Conservation (phyloP, 352 stramenopile species). For the Lagenidium sp. region DNA sequence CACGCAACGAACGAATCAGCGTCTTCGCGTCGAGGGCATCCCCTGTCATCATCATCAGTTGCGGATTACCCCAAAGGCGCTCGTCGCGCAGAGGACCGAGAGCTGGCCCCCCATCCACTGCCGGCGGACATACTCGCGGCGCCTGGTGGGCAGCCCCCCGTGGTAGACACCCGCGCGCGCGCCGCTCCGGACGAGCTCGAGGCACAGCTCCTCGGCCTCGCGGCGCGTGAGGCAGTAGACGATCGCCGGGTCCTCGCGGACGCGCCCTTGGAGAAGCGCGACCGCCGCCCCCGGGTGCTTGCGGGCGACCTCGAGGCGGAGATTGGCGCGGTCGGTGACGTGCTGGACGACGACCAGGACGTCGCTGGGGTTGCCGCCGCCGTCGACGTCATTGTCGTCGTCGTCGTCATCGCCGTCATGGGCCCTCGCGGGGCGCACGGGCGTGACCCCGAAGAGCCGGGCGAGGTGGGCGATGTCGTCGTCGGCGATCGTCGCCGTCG, state of each 20-base stretch:
- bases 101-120: slow-evolving; percentile 73
- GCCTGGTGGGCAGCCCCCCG: slow-evolving; percentile 37
- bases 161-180: slow-evolving; percentile 63
- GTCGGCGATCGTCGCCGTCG: slow-evolving; percentile 60
- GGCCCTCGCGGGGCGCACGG: not conserved
- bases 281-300: too few species aligned
- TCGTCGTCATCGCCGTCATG: too few species aligned
- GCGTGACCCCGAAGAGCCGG: slow-evolving; percentile 36
- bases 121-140: slow-evolving; percentile 61
- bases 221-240: slow-evolving; percentile 73
- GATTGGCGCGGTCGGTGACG: slow-evolving; percentile 50
- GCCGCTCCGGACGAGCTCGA: slow-evolving; percentile 38
- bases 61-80: slow-evolving; percentile 53
- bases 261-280: slow-evolving; percentile 44
- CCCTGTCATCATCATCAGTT: not conserved
- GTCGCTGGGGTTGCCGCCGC: not conserved
- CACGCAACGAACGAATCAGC: slow-evolving; percentile 2
- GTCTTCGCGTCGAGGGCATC: too few species aligned
- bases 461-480: slow-evolving; percentile 48
- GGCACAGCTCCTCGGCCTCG: slow-evolving; percentile 50
- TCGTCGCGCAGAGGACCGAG: slow-evolving; percentile 70
- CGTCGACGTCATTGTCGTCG: not conserved
- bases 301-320: slow-evolving; percentile 44
- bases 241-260: slow-evolving; percentile 47
- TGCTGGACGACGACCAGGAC: slow-evolving; percentile 57